Percentiles rank a stretch among this genome's conserved stretches.
Evolutionary conservation across 2,329 filamentous ascomycete genomes (phyloP).

Genomic region (Bipolaris victoriae): DNA sequence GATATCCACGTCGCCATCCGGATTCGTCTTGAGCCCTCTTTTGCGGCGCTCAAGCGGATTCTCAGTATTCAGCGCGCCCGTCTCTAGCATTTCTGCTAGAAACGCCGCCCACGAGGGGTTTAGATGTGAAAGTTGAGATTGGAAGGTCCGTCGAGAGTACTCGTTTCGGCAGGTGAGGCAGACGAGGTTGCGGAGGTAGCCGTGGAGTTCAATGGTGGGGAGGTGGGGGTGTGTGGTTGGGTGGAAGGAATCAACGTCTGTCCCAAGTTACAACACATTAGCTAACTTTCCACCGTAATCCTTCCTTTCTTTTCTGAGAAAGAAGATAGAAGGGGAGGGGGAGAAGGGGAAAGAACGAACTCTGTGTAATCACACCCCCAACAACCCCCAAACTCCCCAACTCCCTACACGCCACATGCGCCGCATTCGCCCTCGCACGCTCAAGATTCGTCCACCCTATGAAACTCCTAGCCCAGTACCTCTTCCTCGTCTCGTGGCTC

Average conservation of each 20-base stretch:
- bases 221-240: constrained; percentile 73
- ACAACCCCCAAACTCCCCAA: constrained; percentile 76
- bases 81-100: constrained; percentile 71
- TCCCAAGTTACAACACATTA: not conserved
- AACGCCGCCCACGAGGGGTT: constrained; percentile 89
- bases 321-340: too few relatives aligned
- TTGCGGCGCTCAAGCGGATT: constrained; percentile 71
- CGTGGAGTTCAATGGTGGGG: constrained; percentile 85
- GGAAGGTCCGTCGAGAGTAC: constrained; percentile 75
- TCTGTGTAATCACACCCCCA: constrained; percentile 85
- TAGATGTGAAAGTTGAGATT: constrained; percentile 73
- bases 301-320: too few relatives aligned
- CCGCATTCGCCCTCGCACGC: constrained; percentile 77
- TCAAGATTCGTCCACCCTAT: constrained; percentile 86
- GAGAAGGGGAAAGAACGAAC: constrained; percentile 28
- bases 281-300: too few relatives aligned
- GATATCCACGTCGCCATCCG: constrained; percentile 92
- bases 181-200: constrained; percentile 80
- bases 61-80: constrained; percentile 78
- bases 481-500: constrained; percentile 82
- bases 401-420: constrained; percentile 77
- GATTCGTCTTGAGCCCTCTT: constrained; percentile 80
- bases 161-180: constrained; percentile 80
- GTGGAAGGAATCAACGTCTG: constrained; percentile 93
- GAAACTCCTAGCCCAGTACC: constrained; percentile 96